phyloP scores from a whole-genome alignment of 257 asterid species.

The Datura wrightii region DNA sequence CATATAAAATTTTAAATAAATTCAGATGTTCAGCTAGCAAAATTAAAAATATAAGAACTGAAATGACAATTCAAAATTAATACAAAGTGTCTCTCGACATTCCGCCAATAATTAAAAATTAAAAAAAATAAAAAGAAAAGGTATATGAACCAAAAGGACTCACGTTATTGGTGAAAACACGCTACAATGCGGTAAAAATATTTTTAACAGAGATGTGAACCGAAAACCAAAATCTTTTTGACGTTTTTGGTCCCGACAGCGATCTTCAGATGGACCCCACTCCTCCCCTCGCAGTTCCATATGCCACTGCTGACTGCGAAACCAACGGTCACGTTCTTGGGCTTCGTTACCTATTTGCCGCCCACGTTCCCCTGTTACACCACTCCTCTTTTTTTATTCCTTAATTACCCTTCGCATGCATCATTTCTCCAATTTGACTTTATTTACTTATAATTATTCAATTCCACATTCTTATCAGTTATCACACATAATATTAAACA shows the following conservation, averaged over 20 bases:
- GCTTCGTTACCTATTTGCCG: slow-evolving; percentile 26
- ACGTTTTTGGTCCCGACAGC: slow-evolving; percentile 42
- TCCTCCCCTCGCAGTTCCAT: not conserved
- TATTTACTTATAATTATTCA: not conserved
- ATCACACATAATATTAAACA: too few relatives aligned
- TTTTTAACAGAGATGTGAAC: slow-evolving; percentile 30
- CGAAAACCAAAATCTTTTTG: slow-evolving; percentile 28
- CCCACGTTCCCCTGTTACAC: slow-evolving; percentile 31
- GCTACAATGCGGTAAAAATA: not conserved
- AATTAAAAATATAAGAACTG: too few relatives aligned
- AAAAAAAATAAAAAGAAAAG: too few relatives aligned
- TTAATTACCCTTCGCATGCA: not conserved
- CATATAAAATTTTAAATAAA: too few relatives aligned
- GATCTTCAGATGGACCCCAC: slow-evolving; percentile 27
- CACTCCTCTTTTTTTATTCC: not conserved
- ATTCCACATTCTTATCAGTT: too few relatives aligned
- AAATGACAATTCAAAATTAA: too few relatives aligned
- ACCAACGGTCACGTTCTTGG: slow-evolving; percentile 45
- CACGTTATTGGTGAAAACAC: not conserved
- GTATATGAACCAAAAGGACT: too few relatives aligned
- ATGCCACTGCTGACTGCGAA: not conserved
- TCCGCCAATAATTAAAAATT: too few relatives aligned
- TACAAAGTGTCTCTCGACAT: too few relatives aligned
- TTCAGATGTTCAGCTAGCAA: too few relatives aligned
- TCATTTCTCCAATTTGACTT: not conserved